Evolutionary conservation across 352 stramenopile genomes (phyloP).

Genomic region (Phytophthora pisi): DNA sequence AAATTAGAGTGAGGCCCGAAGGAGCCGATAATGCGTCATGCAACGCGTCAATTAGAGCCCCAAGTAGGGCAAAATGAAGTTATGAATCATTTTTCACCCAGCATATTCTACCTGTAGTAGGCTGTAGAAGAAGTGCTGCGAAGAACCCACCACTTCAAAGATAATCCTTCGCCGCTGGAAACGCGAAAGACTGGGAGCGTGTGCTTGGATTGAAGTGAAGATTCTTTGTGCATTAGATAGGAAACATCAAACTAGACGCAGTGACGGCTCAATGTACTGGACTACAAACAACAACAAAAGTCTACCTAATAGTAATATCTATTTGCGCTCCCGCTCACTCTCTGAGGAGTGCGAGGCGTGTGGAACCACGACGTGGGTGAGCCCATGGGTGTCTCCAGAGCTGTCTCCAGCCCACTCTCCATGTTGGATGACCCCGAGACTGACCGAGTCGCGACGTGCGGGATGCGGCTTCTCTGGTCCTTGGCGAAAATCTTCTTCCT

Average conservation of each 20-base stretch:
- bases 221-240: background rate
- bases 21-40: background rate
- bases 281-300: conserved; percentile 17
- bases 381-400: conserved; percentile 26
- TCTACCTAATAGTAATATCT: conserved; percentile 11
- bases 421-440: conserved; percentile 31
- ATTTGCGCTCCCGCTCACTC: conserved; percentile 14
- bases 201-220: background rate
- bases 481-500: conserved; percentile 43
- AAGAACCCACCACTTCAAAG: too few species aligned
- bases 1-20: conserved; percentile 7
- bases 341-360: conserved; percentile 26
- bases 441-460: conserved; percentile 26
- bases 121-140: too few species aligned
- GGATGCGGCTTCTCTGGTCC: conserved; percentile 36
- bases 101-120: too few species aligned
- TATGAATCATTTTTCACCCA: conserved; percentile 6
- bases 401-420: conserved; percentile 31
- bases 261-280: background rate
- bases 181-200: background rate
- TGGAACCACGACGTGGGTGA: conserved; percentile 35
- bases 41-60: conserved; percentile 22
- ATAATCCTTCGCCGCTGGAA: background rate
- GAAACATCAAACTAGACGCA: conserved; percentile 2
- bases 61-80: conserved; percentile 11